Evolutionary conservation across 148 eudicot genomes (phyloP).

Genomic region (Cornus kousa): DNA sequence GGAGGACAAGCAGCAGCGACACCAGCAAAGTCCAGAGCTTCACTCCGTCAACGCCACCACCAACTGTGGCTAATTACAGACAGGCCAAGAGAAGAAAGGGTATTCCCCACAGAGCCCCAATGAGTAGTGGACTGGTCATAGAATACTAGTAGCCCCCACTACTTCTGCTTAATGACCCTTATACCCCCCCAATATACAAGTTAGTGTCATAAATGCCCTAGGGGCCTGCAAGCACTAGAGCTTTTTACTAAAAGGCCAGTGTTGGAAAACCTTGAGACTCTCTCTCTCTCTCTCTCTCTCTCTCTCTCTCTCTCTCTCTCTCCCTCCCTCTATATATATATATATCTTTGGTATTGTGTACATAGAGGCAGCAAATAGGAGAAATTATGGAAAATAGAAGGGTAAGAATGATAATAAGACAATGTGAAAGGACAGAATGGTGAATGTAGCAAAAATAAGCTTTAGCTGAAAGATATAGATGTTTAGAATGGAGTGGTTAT

Average conservation of each 20-base stretch:
- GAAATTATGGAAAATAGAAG: conserved; percentile 10
- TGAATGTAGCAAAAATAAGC: background rate
- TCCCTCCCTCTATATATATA: background rate
- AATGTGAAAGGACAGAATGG: conserved; percentile 13
- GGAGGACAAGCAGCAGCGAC: conserved; percentile 17
- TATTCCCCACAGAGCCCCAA: conserved; percentile 95
- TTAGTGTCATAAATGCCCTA: background rate
- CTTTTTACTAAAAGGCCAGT: conserved; percentile 21
- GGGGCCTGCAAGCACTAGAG: conserved; percentile 8
- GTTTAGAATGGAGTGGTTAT: conserved; percentile 11
- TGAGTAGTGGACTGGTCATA: conserved; percentile 42
- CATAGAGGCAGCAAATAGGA: conserved; percentile 18
- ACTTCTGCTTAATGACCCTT: conserved; percentile 13
- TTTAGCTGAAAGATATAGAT: background rate
- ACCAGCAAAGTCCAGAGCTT: conserved; percentile 49
- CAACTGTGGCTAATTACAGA: conserved; percentile 48
- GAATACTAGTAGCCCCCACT: conserved; percentile 33
- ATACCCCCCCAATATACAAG: conserved; percentile 9
- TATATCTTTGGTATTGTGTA: conserved; percentile 1
- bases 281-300: no score
- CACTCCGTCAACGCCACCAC: conserved; percentile 82
- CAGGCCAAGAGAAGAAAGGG: conserved; percentile 87
- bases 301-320: no score
- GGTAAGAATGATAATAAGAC: conserved; percentile 18
- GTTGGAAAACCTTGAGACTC: background rate